A percentile compares a stretch with the other conserved stretches of the same genome.
phyloP scores from a whole-genome alignment of 805 yeast genomes.

The Tanozyma kutaoensis region DNA sequence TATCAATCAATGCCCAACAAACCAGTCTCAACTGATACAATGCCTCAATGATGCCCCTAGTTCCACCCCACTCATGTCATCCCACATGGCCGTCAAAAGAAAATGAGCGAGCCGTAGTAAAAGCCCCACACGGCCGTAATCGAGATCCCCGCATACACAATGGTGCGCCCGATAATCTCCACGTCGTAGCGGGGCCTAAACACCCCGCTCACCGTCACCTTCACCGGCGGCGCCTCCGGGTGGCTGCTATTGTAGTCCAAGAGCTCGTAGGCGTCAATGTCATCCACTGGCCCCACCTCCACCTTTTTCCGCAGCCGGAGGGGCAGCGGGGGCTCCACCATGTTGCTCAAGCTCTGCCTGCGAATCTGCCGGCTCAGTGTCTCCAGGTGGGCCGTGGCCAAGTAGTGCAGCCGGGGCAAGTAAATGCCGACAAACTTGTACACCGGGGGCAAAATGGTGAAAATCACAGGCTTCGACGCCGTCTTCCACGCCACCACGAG shows the following conservation, averaged over 20 bases:
- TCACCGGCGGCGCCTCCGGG: slow-evolving; percentile 11
- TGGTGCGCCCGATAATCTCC: slow-evolving; percentile 62
- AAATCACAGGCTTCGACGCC: slow-evolving; percentile 53
- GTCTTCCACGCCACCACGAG: slow-evolving; percentile 64
- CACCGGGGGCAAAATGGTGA: slow-evolving; percentile 44
- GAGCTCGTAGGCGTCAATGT: slow-evolving; percentile 28
- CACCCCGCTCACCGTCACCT: slow-evolving; percentile 25
- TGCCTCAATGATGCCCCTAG: too few relatives aligned
- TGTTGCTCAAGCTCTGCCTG: slow-evolving; percentile 24
- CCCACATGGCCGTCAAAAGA: too few relatives aligned
- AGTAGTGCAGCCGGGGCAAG: slow-evolving; percentile 24
- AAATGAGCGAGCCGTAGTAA: too few relatives aligned
- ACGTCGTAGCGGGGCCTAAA: slow-evolving; percentile 55
- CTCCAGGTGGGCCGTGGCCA: slow-evolving; percentile 22
- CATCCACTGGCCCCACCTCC: slow-evolving; percentile 18
- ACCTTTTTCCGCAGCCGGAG: too few relatives aligned
- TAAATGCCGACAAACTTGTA: slow-evolving; percentile 29
- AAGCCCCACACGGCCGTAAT: slow-evolving; percentile 36
- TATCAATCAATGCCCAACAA: too few relatives aligned
- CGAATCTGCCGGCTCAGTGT: slow-evolving; percentile 20
- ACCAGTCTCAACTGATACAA: too few relatives aligned
- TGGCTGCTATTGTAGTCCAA: slow-evolving; percentile 14
- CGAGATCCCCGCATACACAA: slow-evolving; percentile 77
- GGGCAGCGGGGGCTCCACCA: slow-evolving; percentile 12
- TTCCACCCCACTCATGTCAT: too few relatives aligned